phyloP scores from a whole-genome alignment of 2,329 filamentous ascomycete species.

The Harringtonia aguacate region DNA sequence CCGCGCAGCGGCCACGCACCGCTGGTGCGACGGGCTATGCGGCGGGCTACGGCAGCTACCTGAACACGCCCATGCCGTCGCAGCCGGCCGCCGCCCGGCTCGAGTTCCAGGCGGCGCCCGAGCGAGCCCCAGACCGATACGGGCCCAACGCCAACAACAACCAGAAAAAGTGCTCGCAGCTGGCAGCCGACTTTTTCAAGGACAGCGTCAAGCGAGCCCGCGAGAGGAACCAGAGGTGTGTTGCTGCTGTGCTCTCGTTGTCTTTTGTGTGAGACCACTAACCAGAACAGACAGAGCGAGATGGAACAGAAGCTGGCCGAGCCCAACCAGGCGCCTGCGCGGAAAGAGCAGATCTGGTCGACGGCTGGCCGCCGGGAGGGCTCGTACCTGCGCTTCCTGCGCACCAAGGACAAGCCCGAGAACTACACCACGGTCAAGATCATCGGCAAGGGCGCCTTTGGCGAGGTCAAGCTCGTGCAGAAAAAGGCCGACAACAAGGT shows the following conservation, averaged over 20 bases:
- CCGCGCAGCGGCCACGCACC: constrained; percentile 71
- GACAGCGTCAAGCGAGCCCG: constrained; percentile 94
- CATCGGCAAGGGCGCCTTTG: constrained; percentile 97
- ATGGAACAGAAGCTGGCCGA: constrained; percentile 79
- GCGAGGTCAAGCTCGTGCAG: constrained; percentile 95
- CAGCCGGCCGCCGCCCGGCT: constrained; percentile 43
- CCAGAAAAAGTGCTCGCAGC: constrained; percentile 57
- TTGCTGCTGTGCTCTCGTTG: neutral
- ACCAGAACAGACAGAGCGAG: constrained; percentile 63
- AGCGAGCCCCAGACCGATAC: constrained; percentile 77
- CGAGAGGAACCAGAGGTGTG: constrained; percentile 87
- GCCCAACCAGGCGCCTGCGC: constrained; percentile 58
- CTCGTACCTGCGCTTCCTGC: constrained; percentile 85
- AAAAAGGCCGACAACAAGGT: constrained; percentile 95
- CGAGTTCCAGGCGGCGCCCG: constrained; percentile 69
- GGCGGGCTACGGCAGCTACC: constrained; percentile 52
- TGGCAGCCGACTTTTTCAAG: constrained; percentile 90
- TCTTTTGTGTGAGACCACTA: neutral
- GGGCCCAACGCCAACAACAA: constrained; percentile 55
- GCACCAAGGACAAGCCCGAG: constrained; percentile 83
- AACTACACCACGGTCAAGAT: constrained; percentile 97
- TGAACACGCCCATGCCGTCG: constrained; percentile 56
- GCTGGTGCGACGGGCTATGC: constrained; percentile 59
- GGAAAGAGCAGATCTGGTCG: constrained; percentile 77
- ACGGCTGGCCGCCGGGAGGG: constrained; percentile 81